Evolutionary conservation across 2,329 filamentous ascomycete species (phyloP), one percentile per base, ranked within the genome.

Genomic region (Gliomastix tumulicola): DNA sequence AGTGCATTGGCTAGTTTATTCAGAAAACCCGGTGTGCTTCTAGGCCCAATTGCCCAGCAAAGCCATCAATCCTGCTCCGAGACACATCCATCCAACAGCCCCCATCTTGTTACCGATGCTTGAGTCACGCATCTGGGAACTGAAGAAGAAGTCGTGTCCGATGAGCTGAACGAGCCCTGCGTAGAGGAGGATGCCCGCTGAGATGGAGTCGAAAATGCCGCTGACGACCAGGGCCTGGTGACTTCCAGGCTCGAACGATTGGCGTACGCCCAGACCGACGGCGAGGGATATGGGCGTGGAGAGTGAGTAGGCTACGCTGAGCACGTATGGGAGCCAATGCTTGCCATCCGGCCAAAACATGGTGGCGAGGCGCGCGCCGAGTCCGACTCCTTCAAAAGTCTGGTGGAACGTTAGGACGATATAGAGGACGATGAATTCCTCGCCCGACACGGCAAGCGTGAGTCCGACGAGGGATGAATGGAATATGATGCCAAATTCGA

Each of bases 61-160:
- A n/a, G n/a, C n/a, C n/a, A n/a, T n/a, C n/a, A n/a, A n/a, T n/a
- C n/a, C n/a, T n/a, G n/a, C n/a, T n/a, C n/a, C n/a, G n/a, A n/a
- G n/a, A n/a, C n/a, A n/a, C n/a, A n/a, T n/a, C n/a, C n/a, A n/a
- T n/a, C n/a, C n/a, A n/a, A n/a, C n/a, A n/a, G n/a, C n/a, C n/a
- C n/a, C n/a, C n/a, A n/a, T n/a, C n/a, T n/a, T n/a, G n/a, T n/a
- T n/a, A n/a, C n/a, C n/a, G n/a, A n/a, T n/a, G n/a, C n/a, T n/a
- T n/a, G n/a, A n/a, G n/a, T n/a, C n/a, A n/a, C n/a, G n/a, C n/a
- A n/a, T n/a, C 45, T 84, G 78, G 6, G 76, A 74, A 58, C 84
- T 92, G 64, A 95, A 95, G 84, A 97, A 88, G 65, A 96, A 96
- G 59, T 97, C 90, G 54, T 95, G 88, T 1, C 89, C 90, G 69